phyloP scores from a whole-genome alignment of 2,329 filamentous ascomycete species.

The Ophiocordyceps camponoti-leonardi region DNA sequence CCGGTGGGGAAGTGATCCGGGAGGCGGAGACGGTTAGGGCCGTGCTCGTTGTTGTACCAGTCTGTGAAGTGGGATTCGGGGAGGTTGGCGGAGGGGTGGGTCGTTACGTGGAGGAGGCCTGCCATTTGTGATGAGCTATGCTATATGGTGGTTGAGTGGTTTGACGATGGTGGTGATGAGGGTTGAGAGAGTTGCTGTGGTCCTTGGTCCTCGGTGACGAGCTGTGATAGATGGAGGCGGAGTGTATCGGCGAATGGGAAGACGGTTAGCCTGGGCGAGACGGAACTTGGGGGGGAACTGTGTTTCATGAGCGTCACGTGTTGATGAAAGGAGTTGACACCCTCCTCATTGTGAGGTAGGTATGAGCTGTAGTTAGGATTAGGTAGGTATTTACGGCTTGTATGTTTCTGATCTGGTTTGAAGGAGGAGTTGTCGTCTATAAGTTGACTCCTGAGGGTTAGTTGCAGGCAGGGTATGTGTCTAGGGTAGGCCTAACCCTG shows the following conservation, averaged over 20 bases:
- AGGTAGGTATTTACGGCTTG: too few relatives aligned
- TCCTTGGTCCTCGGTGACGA: too few relatives aligned
- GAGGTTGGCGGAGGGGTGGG: constrained; percentile 41
- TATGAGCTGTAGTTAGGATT: too few relatives aligned
- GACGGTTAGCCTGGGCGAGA: not conserved
- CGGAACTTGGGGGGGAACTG: not conserved
- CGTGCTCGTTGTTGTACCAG: constrained; percentile 91
- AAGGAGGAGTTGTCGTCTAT: too few relatives aligned
- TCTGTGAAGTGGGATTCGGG: constrained; percentile 57
- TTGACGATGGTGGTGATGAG: too few relatives aligned
- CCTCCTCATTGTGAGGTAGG: not conserved
- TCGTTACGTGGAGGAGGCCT: constrained; percentile 71
- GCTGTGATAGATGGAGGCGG: too few relatives aligned
- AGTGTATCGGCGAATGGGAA: not conserved
- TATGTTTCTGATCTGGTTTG: too few relatives aligned
- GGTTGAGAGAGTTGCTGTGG: too few relatives aligned
- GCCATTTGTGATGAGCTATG: constrained; percentile 13
- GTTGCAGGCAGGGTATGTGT: too few relatives aligned
- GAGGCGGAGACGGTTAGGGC: constrained; percentile 60
- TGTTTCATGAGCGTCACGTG: not conserved
- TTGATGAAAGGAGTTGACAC: not conserved
- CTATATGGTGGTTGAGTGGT: not conserved
- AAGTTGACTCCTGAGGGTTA: too few relatives aligned
- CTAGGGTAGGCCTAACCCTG: too few relatives aligned
- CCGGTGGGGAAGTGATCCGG: constrained; percentile 60